Base-by-base conservation (phyloP, 352 stramenopile species). In the Globisporangium megalacanthum region DNA sequence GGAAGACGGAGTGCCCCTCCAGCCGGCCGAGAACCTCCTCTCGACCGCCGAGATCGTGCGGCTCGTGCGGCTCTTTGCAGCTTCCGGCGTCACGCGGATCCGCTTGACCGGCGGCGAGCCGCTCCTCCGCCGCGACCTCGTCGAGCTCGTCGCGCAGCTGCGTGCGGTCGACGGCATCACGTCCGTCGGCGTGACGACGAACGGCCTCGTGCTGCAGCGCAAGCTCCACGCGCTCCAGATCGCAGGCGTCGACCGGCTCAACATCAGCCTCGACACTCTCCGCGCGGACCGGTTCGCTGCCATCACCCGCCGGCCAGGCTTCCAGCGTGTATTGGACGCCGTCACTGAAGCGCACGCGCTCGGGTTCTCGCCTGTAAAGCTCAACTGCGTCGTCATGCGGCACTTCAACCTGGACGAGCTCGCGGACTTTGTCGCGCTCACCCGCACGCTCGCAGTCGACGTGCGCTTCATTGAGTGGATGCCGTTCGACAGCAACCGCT, bases 391-490 rank as follows among this genome's bases (percentile, higher is more conserved):
- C 6, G 94, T 99, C 9, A 98, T 99, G 82, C 90, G 92, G 14
- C 90, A 94, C 56, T 87, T 97, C 45, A 99, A 99, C 73, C 71
- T 97, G 44, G 77, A 97, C 55, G 96, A 99, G 68, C 51, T 99
- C 17, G 61, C 81, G 13, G 92, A 98, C 64, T 99, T 99, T 80
- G 88, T 97, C 36, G 72, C 75, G n/a, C 87, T 99, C 49, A 97
- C 92, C 6, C 67, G 87, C 39, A 63, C 90, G 7, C 73, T 84
- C 42, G 70, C 72, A 29, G 74, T 99, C 11, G 89, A 99, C 55
- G 85, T 99, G 45, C 88, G 97, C 31, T 99, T 99, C 66, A 99
- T 99, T 64, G 97, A 99, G 82, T 99, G 95, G 91, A 99, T 99
- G 97, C 97, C 97, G 13, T 99, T 99, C 61, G 91, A 98, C 67